Evolutionary conservation across 306 rosid genomes (phyloP), one percentile per base, ranked within the genome.

Genomic region (Heteromeles arbutifolia): DNA sequence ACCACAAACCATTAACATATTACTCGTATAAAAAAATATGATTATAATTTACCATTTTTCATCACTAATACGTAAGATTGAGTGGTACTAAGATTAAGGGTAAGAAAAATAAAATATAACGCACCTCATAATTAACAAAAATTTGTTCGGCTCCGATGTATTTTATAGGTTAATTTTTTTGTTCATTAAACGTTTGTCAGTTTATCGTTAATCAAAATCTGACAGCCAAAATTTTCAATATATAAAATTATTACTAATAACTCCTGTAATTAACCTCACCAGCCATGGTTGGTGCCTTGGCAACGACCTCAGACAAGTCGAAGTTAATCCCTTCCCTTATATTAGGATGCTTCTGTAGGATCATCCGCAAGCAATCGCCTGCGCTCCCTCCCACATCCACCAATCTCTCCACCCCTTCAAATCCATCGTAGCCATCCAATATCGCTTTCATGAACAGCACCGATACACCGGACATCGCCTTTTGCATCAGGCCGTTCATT

Each of bases 301-400:
- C 97, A 13, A 95, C 96, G 6, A 95, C 96, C 69, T 90, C 84
- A 0, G 97, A 96, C 32, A 95, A 82, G 28, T 95, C 98, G 61
- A 95, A 95, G 81, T 95, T 95, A 10, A 95, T 84, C 44, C 87
- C 98, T 62, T 89, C 80, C 5, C 61, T 65, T 4, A 95, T 78
- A 11, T 39, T 12, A 5, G 96, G 96, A 28, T 84, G 72, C 56
- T 87, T 92, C 4, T 52, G 83, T 26, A 92, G 10, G 68, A 95
- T 95, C 98, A 92, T 95, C 53, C 84, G 66, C 73, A 95, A 88
- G 86, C 98, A 94, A 78, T 94, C 96, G 4, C 95, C 96, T 2
- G 89, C 97, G 26, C 98, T 95, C 21, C 98, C 98, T 1, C 97
- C 98, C 6, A 95, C 97, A 50, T 95, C 98, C 8, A 95, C 97